Conservation (phyloP, 306 rosid genomes). For the Cicer yamashitae region DNA sequence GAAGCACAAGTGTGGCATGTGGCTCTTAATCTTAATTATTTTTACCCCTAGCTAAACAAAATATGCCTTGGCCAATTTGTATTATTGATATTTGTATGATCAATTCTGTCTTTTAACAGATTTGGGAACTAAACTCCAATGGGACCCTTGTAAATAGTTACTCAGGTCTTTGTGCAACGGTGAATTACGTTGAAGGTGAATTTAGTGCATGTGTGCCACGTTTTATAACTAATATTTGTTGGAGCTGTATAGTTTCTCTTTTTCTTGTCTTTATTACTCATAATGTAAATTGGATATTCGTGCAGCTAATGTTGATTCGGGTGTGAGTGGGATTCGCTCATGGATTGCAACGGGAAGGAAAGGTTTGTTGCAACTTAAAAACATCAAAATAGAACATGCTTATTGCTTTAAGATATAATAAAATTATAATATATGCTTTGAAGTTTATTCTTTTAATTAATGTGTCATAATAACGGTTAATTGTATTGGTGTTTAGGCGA, state of each 20-base stretch:
- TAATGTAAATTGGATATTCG: slow-evolving; percentile 41
- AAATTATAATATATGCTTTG: not conserved
- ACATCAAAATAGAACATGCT: not conserved
- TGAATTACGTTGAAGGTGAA: slow-evolving; percentile 60
- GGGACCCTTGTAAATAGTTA: slow-evolving; percentile 82
- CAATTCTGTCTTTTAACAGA: slow-evolving; percentile 49
- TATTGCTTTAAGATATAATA: not conserved
- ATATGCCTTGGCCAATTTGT: slow-evolving; percentile 5
- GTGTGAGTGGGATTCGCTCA: slow-evolving; percentile 69
- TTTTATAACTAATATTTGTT: slow-evolving; percentile 17
- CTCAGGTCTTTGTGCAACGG: slow-evolving; percentile 78
- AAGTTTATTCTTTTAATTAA: not conserved
- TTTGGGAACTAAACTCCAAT: slow-evolving; percentile 73
- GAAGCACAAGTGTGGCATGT: not conserved
- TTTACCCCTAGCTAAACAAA: slow-evolving; percentile 3
- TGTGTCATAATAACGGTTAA: not conserved
- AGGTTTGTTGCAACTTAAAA: slow-evolving; percentile 51
- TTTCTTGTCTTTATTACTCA: slow-evolving; percentile 6
- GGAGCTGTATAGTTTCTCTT: not conserved
- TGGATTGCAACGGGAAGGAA: slow-evolving; percentile 86
- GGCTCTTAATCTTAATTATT: not conserved
- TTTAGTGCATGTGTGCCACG: not conserved
- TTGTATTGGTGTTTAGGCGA: slow-evolving; percentile 53
- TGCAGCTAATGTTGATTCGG: slow-evolving; percentile 56
- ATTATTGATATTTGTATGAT: slow-evolving; percentile 38